These are phyloP conservation scores for Closterium sp. DNA, from an alignment of 139 green algal genomes.

Conservation along the genomic window DNA sequence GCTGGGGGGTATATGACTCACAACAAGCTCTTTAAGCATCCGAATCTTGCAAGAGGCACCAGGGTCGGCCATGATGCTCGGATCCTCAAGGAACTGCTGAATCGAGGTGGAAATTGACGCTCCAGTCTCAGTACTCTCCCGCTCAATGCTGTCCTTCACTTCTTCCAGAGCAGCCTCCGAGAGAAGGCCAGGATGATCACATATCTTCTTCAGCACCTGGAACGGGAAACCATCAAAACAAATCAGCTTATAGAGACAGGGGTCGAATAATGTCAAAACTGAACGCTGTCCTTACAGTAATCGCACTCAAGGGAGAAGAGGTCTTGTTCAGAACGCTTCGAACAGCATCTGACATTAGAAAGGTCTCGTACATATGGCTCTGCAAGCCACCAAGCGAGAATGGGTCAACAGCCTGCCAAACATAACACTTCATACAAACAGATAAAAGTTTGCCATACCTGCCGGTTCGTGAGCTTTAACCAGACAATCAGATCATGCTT, in stretches of 20 bases:
- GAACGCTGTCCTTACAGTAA: constrained; percentile 11
- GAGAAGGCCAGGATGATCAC: constrained; percentile 87
- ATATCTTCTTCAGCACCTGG: constrained; percentile 72
- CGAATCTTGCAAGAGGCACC: constrained; percentile 40
- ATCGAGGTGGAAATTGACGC: neutral
- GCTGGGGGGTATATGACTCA: neutral
- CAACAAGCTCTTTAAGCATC: constrained; percentile 14
- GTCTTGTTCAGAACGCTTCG: constrained; percentile 76
- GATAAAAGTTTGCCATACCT: neutral
- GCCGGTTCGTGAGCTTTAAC: constrained; percentile 60
- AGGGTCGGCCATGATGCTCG: constrained; percentile 72
- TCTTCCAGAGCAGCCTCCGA: constrained; percentile 61
- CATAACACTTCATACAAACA: neutral
- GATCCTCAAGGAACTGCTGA: constrained; percentile 71
- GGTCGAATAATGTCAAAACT: neutral
- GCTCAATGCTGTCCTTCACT: constrained; percentile 4
- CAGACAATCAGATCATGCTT: constrained; percentile 97
- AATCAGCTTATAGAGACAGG: neutral
- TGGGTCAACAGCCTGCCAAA: neutral
- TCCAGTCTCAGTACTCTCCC: neutral
- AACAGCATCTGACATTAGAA: constrained; percentile 60
- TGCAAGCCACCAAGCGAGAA: neutral
- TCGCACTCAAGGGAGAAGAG: constrained; percentile 69
- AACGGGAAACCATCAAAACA: neutral
- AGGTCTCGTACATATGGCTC: constrained; percentile 47